Percentiles rank a stretch among this genome's conserved stretches.
Evolutionary conservation across 2,329 filamentous ascomycete species (phyloP).

Genomic region (Endothia cerciana): DNA sequence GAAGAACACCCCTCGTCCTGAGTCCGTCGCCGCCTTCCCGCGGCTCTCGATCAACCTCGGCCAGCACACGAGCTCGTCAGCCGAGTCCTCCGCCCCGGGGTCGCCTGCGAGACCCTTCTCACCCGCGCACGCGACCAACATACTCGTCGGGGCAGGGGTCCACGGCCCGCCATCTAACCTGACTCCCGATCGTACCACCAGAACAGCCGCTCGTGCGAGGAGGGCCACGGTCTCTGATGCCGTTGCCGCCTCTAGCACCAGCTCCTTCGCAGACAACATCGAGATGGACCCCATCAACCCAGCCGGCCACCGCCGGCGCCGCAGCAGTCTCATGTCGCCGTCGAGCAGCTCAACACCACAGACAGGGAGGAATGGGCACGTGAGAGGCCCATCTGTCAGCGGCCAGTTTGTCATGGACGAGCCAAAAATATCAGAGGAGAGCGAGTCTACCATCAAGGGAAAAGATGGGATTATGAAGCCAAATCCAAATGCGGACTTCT

Average conservation of each 20-base stretch:
- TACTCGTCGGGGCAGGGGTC: slow-evolving; percentile 4
- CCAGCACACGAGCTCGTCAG: slow-evolving; percentile 16
- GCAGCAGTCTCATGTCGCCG: slow-evolving; percentile 57
- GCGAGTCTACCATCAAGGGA: slow-evolving; percentile 31
- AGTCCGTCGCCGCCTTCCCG: slow-evolving; percentile 23
- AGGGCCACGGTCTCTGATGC: slow-evolving; percentile 29
- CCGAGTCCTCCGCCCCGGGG: slow-evolving; percentile 21
- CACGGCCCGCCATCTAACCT: slow-evolving; percentile 15
- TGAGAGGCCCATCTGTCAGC: slow-evolving; percentile 36
- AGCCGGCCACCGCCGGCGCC: slow-evolving; percentile 57
- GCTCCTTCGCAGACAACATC: slow-evolving; percentile 45
- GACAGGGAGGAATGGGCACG: slow-evolving; percentile 33
- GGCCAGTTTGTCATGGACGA: slow-evolving; percentile 42
- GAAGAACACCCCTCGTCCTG: slow-evolving; percentile 21
- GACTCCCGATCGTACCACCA: slow-evolving; percentile 18
- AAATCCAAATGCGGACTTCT: slow-evolving; percentile 52
- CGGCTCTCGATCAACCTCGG: slow-evolving; percentile 15
- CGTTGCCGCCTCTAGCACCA: slow-evolving; percentile 25
- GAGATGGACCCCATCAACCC: slow-evolving; percentile 59
- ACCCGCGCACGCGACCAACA: slow-evolving; percentile 23
- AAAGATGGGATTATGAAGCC: slow-evolving; percentile 28
- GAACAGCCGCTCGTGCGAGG: slow-evolving; percentile 23
- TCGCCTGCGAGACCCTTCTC: slow-evolving; percentile 21
- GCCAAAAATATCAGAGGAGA: slow-evolving; percentile 52
- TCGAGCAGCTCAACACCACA: slow-evolving; percentile 32